These are phyloP conservation scores for Amylocarpus encephaloides DNA, from an alignment of 2,329 filamentous ascomycete species.

Conservation along the genomic window DNA sequence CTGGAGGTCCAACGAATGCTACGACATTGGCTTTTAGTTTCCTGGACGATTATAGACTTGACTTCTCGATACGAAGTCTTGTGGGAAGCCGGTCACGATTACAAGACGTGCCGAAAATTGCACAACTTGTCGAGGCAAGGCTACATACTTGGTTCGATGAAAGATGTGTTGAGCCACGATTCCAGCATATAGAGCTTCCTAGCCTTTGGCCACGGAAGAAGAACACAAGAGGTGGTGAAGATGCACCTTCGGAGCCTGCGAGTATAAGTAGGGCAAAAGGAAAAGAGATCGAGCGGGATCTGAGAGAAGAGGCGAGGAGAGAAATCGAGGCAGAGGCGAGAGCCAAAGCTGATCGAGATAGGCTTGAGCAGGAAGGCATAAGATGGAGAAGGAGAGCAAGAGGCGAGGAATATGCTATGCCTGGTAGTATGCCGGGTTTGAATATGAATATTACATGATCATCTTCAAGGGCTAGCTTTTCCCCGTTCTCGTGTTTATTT, in stretches of 20 bases:
- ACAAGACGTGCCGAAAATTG: conserved; percentile 84
- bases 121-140: conserved; percentile 72
- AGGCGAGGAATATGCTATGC: conserved; percentile 33
- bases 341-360: conserved; percentile 19
- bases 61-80: conserved; percentile 73
- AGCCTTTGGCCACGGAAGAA: conserved; percentile 79
- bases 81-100: conserved; percentile 73
- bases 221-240: conserved; percentile 70
- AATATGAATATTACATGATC: conserved; percentile 6
- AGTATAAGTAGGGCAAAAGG: conserved; percentile 49
- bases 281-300: conserved; percentile 45
- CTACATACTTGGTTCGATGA: conserved; percentile 86
- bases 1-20: conserved; percentile 57
- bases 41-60: conserved; percentile 77
- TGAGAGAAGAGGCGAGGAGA: conserved; percentile 45
- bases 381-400: conserved; percentile 31
- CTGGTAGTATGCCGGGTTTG: conserved; percentile 32
- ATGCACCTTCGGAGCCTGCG: conserved; percentile 32
- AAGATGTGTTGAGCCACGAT: conserved; percentile 75
- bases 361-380: conserved; percentile 28
- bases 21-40: conserved; percentile 96
- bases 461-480: too few species aligned
- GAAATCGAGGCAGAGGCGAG: conserved; percentile 41
- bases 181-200: conserved; percentile 79
- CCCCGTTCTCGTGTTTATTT: too few species aligned